Evolutionary conservation across 2,329 filamentous ascomycete species (phyloP), one percentile per base, ranked within the genome.

Genomic region (Epichloe coenophiala): DNA sequence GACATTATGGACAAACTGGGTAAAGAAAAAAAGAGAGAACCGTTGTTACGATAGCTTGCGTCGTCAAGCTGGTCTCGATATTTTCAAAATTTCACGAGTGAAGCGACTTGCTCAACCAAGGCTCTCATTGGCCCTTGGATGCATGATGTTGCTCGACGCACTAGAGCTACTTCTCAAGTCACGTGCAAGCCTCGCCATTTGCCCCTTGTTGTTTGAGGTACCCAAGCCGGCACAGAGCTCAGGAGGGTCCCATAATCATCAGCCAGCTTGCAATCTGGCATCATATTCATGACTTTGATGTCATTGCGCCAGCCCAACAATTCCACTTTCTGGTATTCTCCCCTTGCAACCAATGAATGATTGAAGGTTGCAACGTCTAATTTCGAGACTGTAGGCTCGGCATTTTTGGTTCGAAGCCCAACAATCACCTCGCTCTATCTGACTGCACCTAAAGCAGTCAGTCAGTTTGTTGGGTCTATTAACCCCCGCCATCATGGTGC

Each of bases 401-500:
- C 9, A 41, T 49, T 31, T 7, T 4, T 44, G 13, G 9, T 40
- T 27, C 4, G 13, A 36, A 41, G 17, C n/a, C 31, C 45, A 23
- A 21, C 17, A 33, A 47, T 49, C 21, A 27, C 39, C 38, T 47
- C n/a, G 13, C 5, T 12, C 19, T 36, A 11, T 36, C 44, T 19
- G 47, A 42, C 53, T 49, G 55, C 50, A 54, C 57, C 50, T 36
- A 8, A 44, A 46, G 59, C 55, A 45, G 42, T 57, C 56, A 42
- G 21, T 38, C 38, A 42, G 38, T 58, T 56, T 55, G 56, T 59
- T 53, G 51, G 53, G 51, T 39, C 47, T 21, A 3, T 40, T 35
- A 23, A 41, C 35, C 43, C 62, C 61, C 61, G 59, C 60, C 65
- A 71, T 59, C 68, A 98, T 98, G 93, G 91, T 96, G 71, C 87